Evolutionary conservation across 768 basidiomycete species (phyloP).

Genomic region (Pleurotus sapidus): DNA sequence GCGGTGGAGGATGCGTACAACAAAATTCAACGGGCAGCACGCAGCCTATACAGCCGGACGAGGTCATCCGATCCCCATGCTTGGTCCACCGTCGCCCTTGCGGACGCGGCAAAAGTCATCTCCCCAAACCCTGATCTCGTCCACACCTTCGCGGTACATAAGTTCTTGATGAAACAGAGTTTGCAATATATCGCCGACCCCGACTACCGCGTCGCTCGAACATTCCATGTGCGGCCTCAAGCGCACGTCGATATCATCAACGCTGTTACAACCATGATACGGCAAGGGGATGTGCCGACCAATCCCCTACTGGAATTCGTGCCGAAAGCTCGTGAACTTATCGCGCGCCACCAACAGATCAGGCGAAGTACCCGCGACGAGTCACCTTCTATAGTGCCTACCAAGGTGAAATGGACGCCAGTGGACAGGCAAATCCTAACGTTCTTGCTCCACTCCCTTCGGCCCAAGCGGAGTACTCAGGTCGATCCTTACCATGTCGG

Average conservation of each 20-base stretch:
- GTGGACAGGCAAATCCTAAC: conserved; percentile 56
- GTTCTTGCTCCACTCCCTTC: conserved; percentile 56
- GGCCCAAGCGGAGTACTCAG: conserved; percentile 46
- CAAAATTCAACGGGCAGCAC: conserved; percentile 19
- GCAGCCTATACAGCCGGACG: conserved; percentile 44
- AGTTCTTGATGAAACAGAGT: conserved; percentile 55
- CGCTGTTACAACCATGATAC: conserved; percentile 46
- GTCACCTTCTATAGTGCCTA: conserved; percentile 23
- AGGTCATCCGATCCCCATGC: conserved; percentile 41
- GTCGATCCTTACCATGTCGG: conserved; percentile 58
- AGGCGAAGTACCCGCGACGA: conserved; percentile 25
- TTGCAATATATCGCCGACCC: conserved; percentile 49
- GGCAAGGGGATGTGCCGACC: conserved; percentile 19
- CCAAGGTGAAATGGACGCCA: conserved; percentile 39
- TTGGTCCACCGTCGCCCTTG: conserved; percentile 56
- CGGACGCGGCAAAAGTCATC: conserved; percentile 48
- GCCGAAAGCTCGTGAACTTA: conserved; percentile 42
- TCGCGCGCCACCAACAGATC: conserved; percentile 29
- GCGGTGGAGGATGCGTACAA: conserved; percentile 39
- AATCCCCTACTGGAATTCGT: conserved; percentile 47
- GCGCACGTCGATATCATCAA: conserved; percentile 51
- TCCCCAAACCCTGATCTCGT: conserved; percentile 28
- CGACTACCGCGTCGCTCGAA: conserved; percentile 44
- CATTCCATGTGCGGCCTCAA: conserved; percentile 63
- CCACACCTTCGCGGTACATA: conserved; percentile 53